These are phyloP conservation scores for Pseudozyma sp. DNA, from an alignment of 1,284 basidiomycete genomes.

Conservation along the genomic window DNA sequence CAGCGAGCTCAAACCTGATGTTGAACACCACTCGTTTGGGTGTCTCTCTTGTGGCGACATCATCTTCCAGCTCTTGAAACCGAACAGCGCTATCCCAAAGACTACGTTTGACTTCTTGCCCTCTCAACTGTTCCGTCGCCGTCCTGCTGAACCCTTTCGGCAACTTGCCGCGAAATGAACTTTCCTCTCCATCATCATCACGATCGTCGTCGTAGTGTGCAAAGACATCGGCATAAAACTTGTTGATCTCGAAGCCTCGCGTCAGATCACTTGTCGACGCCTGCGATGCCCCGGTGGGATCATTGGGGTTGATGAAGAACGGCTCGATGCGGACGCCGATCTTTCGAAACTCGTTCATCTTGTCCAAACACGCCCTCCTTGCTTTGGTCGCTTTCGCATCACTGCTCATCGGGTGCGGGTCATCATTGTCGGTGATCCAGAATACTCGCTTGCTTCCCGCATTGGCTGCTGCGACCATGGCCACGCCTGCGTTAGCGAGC, in stretches of 20 bases:
- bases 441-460: constrained; percentile 90
- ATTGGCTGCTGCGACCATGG: constrained; percentile 77
- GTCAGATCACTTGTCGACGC: constrained; percentile 20
- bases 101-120: constrained; percentile 38
- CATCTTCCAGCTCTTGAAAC: constrained; percentile 64
- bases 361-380: constrained; percentile 42
- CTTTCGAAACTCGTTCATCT: constrained; percentile 77
- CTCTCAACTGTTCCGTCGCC: constrained; percentile 35
- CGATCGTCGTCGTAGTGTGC: constrained; percentile 63
- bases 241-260: constrained; percentile 76
- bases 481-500: constrained; percentile 71
- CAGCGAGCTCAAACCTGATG: constrained; percentile 81
- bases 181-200: constrained; percentile 41
- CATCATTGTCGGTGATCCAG: constrained; percentile 89
- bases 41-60: constrained; percentile 73
- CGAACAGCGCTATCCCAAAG: constrained; percentile 57
- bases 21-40: constrained; percentile 89
- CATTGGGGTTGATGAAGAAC: constrained; percentile 84
- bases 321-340: constrained; percentile 86
- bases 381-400: constrained; percentile 71
- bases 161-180: constrained; percentile 9
- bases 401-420: constrained; percentile 70
- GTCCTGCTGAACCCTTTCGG: constrained; percentile 30
- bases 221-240: constrained; percentile 75
- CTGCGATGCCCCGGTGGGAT: constrained; percentile 70